Percentiles rank a stretch among this genome's conserved stretches.
Conservation (phyloP, 139 green algal genomes). For the Tetradesmus obliquus region DNA sequence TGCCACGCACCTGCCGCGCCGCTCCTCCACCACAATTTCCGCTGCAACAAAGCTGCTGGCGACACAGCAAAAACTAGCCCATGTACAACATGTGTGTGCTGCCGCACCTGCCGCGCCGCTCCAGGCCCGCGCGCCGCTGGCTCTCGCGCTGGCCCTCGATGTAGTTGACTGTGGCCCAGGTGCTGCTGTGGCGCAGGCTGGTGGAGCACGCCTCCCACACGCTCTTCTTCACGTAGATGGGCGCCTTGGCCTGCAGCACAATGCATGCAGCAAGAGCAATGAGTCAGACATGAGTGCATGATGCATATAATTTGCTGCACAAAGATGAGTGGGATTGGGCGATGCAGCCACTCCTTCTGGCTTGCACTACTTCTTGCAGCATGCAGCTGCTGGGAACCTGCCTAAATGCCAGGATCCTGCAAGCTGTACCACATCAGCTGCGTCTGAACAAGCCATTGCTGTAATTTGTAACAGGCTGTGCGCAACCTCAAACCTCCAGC, state of each 20-base stretch:
- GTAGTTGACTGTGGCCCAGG: constrained; percentile 37
- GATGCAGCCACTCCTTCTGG: too few relatives aligned
- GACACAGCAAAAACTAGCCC: too few relatives aligned
- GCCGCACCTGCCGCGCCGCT: constrained; percentile 11
- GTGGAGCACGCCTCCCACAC: constrained; percentile 61
- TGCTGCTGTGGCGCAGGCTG: constrained; percentile 37
- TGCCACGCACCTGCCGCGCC: too few relatives aligned
- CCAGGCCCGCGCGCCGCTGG: not conserved
- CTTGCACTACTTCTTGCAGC: not conserved
- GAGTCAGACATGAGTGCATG: not conserved
- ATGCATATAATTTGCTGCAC: not conserved
- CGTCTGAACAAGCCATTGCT: too few relatives aligned
- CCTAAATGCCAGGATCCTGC: too few relatives aligned
- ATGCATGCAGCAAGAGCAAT: not conserved
- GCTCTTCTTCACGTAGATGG: constrained; percentile 62
- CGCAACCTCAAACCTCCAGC: not conserved
- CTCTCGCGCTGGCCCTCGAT: constrained; percentile 26
- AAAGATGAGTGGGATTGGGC: too few relatives aligned
- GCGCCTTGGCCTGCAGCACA: constrained; percentile 54
- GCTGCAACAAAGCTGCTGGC: too few relatives aligned
- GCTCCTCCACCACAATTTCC: too few relatives aligned
- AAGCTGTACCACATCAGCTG: too few relatives aligned
- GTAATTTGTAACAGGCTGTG: too few relatives aligned
- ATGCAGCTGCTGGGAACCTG: not conserved
- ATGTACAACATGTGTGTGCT: too few relatives aligned